These are phyloP conservation scores for Lachnellula hyalina DNA, from an alignment of 2,329 filamentous ascomycete species.

Conservation along the genomic window DNA sequence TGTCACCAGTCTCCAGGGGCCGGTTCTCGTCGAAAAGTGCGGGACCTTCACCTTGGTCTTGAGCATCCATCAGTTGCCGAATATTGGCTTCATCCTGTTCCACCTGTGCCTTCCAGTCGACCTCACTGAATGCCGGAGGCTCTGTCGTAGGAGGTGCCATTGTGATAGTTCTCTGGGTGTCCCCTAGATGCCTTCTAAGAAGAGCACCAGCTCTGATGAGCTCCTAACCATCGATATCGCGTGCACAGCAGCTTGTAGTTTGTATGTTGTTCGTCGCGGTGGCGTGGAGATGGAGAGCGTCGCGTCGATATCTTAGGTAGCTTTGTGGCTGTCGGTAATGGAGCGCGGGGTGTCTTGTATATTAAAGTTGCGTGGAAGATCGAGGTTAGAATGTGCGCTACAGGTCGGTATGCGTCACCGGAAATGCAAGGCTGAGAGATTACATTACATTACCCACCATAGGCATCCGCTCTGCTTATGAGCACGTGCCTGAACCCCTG, in stretches of 20 bases:
- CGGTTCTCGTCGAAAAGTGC: slow-evolving; percentile 39
- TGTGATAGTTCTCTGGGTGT: slow-evolving; percentile 1
- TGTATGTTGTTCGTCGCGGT: too few species aligned
- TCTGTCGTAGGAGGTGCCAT: slow-evolving; percentile 1
- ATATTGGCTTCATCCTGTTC: slow-evolving; percentile 46
- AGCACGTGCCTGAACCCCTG: neutral
- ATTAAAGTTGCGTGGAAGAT: neutral
- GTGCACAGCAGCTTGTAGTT: neutral
- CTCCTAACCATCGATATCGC: slow-evolving; percentile 3
- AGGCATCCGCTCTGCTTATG: too few species aligned
- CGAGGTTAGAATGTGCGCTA: neutral
- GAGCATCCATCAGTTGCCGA: slow-evolving; percentile 39
- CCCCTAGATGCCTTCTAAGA: slow-evolving; percentile 3
- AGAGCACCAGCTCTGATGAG: slow-evolving; percentile 3
- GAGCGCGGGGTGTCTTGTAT: neutral
- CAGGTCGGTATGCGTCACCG: neutral
- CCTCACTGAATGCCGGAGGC: slow-evolving; percentile 22
- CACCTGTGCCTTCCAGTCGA: slow-evolving; percentile 40
- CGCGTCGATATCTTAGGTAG: neutral
- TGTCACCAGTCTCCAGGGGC: slow-evolving; percentile 62
- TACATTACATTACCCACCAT: neutral
- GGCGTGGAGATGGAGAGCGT: neutral
- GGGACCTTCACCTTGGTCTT: slow-evolving; percentile 34
- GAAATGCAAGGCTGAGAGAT: neutral
- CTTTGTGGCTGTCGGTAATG: neutral